A percentile compares a stretch with the other conserved stretches of the same genome.
Conservation (phyloP, 2,329 filamentous ascomycete genomes). For the Fusarium sp. region DNA sequence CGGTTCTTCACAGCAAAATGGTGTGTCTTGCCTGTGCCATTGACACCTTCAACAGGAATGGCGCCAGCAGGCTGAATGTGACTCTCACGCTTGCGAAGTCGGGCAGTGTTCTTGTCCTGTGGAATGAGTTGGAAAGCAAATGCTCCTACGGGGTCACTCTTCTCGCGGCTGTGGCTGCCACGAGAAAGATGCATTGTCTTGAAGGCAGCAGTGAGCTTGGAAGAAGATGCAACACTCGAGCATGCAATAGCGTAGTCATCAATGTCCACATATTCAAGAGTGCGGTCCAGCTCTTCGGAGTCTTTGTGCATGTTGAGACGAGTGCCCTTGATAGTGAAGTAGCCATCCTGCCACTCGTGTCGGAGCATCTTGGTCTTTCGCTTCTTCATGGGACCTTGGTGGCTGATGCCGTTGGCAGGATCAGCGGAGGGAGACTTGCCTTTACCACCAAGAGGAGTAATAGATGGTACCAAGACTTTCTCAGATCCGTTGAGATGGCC, state of each 20-base stretch:
- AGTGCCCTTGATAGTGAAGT: slow-evolving; percentile 86
- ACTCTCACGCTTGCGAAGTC: slow-evolving; percentile 68
- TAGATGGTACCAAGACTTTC: slow-evolving; percentile 59
- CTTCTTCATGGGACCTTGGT: slow-evolving; percentile 94
- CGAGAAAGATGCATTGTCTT: slow-evolving; percentile 79
- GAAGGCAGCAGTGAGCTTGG: slow-evolving; percentile 89
- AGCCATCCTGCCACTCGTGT: slow-evolving; percentile 93
- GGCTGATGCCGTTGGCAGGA: slow-evolving; percentile 68
- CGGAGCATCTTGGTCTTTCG: slow-evolving; percentile 89
- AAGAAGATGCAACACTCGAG: slow-evolving; percentile 78
- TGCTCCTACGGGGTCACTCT: slow-evolving; percentile 71
- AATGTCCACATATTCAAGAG: slow-evolving; percentile 85
- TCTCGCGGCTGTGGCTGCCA: slow-evolving; percentile 61
- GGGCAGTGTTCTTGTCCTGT: slow-evolving; percentile 68
- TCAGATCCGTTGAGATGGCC: slow-evolving; percentile 61
- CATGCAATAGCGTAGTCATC: slow-evolving; percentile 91
- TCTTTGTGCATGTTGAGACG: slow-evolving; percentile 82
- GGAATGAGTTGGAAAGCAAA: slow-evolving; percentile 91
- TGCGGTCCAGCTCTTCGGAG: slow-evolving; percentile 62
- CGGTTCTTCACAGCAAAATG: slow-evolving; percentile 91
- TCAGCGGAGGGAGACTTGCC: slow-evolving; percentile 49
- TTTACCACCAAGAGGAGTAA: slow-evolving; percentile 47
- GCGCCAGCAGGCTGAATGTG: slow-evolving; percentile 53
- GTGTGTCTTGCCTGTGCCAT: slow-evolving; percentile 83
- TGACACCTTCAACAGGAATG: slow-evolving; percentile 61